Percentiles rank a stretch among this genome's conserved stretches.
These are phyloP conservation scores for Pulicaria dysenterica DNA, from an alignment of 129 eudicot genomes.

Conservation along the genomic window DNA sequence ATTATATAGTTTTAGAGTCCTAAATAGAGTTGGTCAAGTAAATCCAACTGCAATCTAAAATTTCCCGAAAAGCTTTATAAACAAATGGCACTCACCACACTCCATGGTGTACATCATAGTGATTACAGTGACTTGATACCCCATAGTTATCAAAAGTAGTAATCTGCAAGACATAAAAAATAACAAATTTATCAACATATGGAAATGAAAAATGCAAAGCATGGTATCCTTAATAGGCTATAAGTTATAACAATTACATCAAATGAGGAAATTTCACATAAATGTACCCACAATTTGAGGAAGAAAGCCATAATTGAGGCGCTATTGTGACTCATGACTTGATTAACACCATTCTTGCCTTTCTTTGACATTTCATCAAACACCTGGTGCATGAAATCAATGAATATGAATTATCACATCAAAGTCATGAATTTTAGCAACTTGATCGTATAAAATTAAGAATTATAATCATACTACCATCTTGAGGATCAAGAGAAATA, in stretches of 20 bases:
- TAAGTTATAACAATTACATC: not conserved
- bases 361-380: too few species aligned
- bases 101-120: slow-evolving; percentile 73
- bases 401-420: too few species aligned
- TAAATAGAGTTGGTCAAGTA: not conserved
- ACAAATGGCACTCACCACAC: slow-evolving; percentile 52
- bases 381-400: too few species aligned
- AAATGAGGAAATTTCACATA: not conserved
- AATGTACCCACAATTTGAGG: not conserved
- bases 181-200: not conserved
- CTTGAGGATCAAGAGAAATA: too few species aligned
- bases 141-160: too few species aligned
- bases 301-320: too few species aligned
- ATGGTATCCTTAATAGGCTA: not conserved
- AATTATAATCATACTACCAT: too few species aligned
- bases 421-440: too few species aligned
- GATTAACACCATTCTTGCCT: too few species aligned
- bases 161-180: slow-evolving; percentile 51
- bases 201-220: not conserved
- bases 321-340: too few species aligned
- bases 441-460: too few species aligned
- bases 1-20: not conserved
- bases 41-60: not conserved
- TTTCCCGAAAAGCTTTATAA: slow-evolving; percentile 2
- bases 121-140: slow-evolving; percentile 94